A percentile compares a stretch with the other conserved stretches of the same genome.
These are phyloP conservation scores for Psilocybe cubensis DNA, from an alignment of 768 basidiomycete genomes.

Conservation along the genomic window DNA sequence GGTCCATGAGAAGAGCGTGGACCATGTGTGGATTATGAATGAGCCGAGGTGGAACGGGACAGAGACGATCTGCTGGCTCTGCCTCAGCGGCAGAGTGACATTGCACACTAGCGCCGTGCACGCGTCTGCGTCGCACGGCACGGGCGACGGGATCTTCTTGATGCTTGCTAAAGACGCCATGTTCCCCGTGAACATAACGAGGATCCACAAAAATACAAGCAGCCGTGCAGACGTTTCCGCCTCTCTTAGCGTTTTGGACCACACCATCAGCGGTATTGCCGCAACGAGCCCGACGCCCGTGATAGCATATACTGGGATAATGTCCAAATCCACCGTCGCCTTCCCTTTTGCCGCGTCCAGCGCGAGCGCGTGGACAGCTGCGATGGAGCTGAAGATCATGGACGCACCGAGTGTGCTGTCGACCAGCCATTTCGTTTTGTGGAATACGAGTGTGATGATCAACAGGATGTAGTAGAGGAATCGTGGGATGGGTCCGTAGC, in stretches of 20 bases:
- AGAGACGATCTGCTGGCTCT: not conserved
- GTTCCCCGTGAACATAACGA: slow-evolving; percentile 1
- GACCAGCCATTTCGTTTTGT: slow-evolving; percentile 13
- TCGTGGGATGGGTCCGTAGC: slow-evolving; percentile 12
- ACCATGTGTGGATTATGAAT: not conserved
- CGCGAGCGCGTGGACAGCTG: slow-evolving; percentile 10
- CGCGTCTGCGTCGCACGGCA: not conserved
- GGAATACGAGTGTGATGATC: slow-evolving; percentile 5
- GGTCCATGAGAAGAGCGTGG: not conserved
- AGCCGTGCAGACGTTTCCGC: not conserved
- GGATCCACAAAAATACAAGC: slow-evolving; percentile 6
- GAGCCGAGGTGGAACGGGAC: not conserved
- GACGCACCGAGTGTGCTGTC: slow-evolving; percentile 15
- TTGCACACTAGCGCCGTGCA: slow-evolving; percentile 4
- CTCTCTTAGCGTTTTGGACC: slow-evolving; percentile 11
- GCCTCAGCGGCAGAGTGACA: slow-evolving; percentile 1
- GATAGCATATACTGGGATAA: slow-evolving; percentile 13
- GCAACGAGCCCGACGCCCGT: slow-evolving; percentile 10
- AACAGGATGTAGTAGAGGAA: slow-evolving; percentile 13
- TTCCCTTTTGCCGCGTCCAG: slow-evolving; percentile 11
- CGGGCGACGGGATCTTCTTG: not conserved
- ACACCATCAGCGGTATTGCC: slow-evolving; percentile 5
- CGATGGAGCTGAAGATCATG: slow-evolving; percentile 14
- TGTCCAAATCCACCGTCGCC: slow-evolving; percentile 8
- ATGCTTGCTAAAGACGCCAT: slow-evolving; percentile 1